Conservation (phyloP, 2,329 filamentous ascomycete genomes). For the Monosporascus sp. region DNA sequence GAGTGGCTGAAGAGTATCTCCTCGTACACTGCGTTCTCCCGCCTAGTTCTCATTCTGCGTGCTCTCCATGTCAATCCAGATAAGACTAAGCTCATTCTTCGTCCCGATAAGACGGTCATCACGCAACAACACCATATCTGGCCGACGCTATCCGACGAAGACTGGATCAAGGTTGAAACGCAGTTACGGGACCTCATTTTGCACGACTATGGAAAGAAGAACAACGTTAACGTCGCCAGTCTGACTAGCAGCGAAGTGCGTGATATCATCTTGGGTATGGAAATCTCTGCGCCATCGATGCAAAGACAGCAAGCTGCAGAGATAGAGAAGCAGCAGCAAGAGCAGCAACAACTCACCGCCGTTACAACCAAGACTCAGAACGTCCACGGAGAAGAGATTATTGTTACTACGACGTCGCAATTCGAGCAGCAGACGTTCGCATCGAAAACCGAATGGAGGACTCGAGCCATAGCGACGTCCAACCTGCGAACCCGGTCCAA, state of each 20-base stretch:
- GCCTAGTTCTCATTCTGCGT: constrained; percentile 86
- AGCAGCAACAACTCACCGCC: constrained; percentile 92
- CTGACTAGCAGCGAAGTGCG: constrained; percentile 95
- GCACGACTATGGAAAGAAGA: constrained; percentile 99
- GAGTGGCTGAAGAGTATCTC: constrained; percentile 99
- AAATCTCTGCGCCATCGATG: constrained; percentile 96
- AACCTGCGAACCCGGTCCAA: constrained; percentile 91
- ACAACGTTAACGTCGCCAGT: constrained; percentile 97
- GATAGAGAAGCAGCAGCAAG: constrained; percentile 97
- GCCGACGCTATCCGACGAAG: constrained; percentile 89
- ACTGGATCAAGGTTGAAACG: constrained; percentile 99
- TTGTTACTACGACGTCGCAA: constrained; percentile 95
- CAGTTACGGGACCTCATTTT: constrained; percentile 91
- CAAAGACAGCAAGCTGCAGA: constrained; percentile 97
- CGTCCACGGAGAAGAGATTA: constrained; percentile 92
- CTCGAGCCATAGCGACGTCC: constrained; percentile 89
- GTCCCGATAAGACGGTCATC: constrained; percentile 96
- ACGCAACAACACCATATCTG: constrained; percentile 99
- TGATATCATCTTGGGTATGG: constrained; percentile 98
- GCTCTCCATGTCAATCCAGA: constrained; percentile 96
- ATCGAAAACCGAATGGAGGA: constrained; percentile 98
- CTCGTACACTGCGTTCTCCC: constrained; percentile 96
- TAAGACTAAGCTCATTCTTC: constrained; percentile 92
- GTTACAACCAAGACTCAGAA: constrained; percentile 99
- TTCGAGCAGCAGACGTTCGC: constrained; percentile 98